A percentile compares a stretch with the other conserved stretches of the same genome.
Evolutionary conservation across 2,329 filamentous ascomycete species (phyloP).

Genomic region (Pseudogymnoascus sp.): DNA sequence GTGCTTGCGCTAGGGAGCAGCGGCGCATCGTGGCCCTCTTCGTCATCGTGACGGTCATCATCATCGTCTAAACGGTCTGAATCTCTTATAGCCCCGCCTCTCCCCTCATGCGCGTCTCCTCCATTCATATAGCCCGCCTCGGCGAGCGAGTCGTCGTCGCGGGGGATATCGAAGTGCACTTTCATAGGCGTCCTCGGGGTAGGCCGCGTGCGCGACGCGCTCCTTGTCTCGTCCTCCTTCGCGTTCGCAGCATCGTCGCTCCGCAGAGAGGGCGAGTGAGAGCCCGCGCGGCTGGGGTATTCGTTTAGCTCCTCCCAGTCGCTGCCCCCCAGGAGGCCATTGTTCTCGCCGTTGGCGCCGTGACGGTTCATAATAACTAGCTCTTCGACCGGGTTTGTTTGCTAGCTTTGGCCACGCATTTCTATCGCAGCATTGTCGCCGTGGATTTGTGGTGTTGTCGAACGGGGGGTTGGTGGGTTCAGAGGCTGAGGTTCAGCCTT

Average conservation of each 20-base stretch:
- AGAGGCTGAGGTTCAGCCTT: conserved; percentile 9
- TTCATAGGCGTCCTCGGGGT: conserved; percentile 31
- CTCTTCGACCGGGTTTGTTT: not conserved
- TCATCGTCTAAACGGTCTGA: not conserved
- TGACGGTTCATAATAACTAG: not conserved
- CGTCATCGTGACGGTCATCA: not conserved
- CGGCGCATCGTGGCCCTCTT: conserved; percentile 32
- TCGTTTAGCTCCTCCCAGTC: conserved; percentile 8
- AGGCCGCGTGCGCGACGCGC: conserved; percentile 16
- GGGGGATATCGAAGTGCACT: conserved; percentile 98
- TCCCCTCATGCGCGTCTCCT: not conserved
- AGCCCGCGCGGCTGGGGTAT: not conserved
- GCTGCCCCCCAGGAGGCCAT: not conserved
- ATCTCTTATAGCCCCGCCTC: conserved; percentile 1
- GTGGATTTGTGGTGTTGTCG: not conserved
- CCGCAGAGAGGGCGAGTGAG: not conserved
- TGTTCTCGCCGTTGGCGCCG: not conserved
- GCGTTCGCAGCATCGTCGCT: not conserved
- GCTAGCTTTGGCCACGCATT: conserved; percentile 1
- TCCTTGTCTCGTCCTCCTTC: not conserved
- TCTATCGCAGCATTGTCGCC: conserved; percentile 2
- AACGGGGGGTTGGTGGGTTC: not conserved
- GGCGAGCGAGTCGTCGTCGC: conserved; percentile 91
- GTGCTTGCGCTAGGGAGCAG: conserved; percentile 1
- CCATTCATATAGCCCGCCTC: conserved; percentile 19